Base-by-base conservation (phyloP, 2,329 filamentous ascomycete species). In the Aspergillus fijiensis region DNA sequence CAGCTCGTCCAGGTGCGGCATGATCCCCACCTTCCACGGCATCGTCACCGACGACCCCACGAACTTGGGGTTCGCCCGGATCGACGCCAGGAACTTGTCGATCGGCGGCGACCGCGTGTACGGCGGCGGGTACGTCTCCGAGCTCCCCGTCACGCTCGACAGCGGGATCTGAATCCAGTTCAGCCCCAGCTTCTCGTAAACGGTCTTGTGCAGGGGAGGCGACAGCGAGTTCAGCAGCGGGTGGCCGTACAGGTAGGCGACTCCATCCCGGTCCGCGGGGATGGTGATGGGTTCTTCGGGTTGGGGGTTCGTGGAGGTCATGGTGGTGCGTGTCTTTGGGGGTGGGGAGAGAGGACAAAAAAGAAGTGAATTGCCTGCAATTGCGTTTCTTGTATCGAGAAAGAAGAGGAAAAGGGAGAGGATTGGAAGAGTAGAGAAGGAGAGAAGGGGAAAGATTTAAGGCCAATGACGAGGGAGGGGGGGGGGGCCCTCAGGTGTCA, bases 11-110 rank as follows among this genome's bases (percentile, higher is more conserved):
- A 94, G 82, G 66, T 91, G 82, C 0, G 85, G 81, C 61, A 93
- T 85, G 71, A 94, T 91, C 67, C 86, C 82, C 27, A 94, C 85
- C 75, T 95, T 94, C 80, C 91, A 87, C 0, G 91, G 91, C 90
- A 94, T 95, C 21, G 90, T 94, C 42, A 94, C 87, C 3, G 88
- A 86, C 23, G 88, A 85, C 57, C 88, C 88, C 84, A 78, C 72
- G 57, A 77, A 77, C 58, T 77, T 77, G 45, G 73, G 70, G 59
- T 78, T 75, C 47, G 69, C 60, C 45, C 71, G 70, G 64, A 77
- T 72, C 25, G 72, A 70, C 45, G 65, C 64, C 5, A 78, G 63
- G 63, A 74, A 77, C 31, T 65, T 72, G 21, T 69, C 60, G 50
- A 79, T 74, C 3, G 73, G 66, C 2, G 74, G 74, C 3, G 74